These are phyloP conservation scores for Wolfiporia cocos DNA, from an alignment of 1,284 basidiomycete genomes.

Conservation along the genomic window DNA sequence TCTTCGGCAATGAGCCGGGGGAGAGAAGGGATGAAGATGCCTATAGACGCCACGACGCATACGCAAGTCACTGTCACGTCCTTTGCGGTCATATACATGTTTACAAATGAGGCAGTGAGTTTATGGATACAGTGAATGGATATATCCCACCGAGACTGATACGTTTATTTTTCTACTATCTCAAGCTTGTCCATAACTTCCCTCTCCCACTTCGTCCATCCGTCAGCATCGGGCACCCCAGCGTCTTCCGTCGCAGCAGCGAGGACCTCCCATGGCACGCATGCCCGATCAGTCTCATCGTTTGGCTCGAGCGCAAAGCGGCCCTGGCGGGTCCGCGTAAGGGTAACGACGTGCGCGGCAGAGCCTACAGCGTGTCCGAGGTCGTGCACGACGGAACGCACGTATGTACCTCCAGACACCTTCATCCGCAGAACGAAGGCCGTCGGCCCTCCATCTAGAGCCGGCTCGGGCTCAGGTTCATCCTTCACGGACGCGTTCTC, in stretches of 20 bases:
- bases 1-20: no score
- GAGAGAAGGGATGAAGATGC: no score
- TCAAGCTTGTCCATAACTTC: conserved; percentile 60
- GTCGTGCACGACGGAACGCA: conserved; percentile 89
- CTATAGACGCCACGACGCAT: no score
- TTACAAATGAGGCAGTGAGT: no score
- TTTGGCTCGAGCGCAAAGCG: conserved; percentile 55
- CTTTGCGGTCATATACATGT: no score
- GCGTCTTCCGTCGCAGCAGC: conserved; percentile 52
- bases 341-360: conserved; percentile 86
- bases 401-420: conserved; percentile 96
- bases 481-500: conserved; percentile 25
- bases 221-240: conserved; percentile 52
- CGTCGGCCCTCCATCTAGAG: conserved; percentile 48
- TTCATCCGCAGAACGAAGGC: conserved; percentile 89
- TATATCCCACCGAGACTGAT: no score
- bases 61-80: no score
- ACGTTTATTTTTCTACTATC: conserved; percentile 47
- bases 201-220: conserved; percentile 67
- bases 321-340: conserved; percentile 83
- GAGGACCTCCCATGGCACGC: conserved; percentile 80
- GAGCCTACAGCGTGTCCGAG: conserved; percentile 78
- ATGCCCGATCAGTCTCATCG: conserved; percentile 39
- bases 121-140: no score
- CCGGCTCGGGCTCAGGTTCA: conserved; percentile 27